Evolutionary conservation across 2,329 filamentous ascomycete genomes (phyloP), one percentile per base, ranked within the genome.

Genomic region (Colletotrichum viniferum): DNA sequence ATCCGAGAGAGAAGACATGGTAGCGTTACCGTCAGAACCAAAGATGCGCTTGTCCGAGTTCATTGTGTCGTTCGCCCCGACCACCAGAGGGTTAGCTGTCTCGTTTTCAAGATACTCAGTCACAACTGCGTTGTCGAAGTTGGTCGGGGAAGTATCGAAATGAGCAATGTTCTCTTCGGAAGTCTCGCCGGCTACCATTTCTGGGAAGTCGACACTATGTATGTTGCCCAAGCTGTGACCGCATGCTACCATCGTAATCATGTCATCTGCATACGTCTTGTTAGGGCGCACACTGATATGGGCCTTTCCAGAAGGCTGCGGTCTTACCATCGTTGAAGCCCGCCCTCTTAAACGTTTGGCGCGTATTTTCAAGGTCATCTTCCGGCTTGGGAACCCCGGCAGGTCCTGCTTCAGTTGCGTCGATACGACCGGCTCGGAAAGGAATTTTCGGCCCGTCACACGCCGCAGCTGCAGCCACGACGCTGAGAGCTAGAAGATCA

Each of bases 1-100:
- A 62, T 84, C 80, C 5, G 82, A 81, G 78, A 88, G 79, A 2
- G 81, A 78, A n/a, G 78, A 80, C 58, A 89, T 85, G 1, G 86
- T 88, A 16, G 80, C 81, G 79, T 88, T 87, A 1, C 78, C 78
- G 38, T 79, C 77, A 2, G 77, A 71, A 28, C 63, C 66, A 36
- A 79, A 79, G 43, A 79, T 78, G 36, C 78, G 68, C 10, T 58
- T 69, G 63, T 78, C 77, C 5, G 78, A 79, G 12, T 69, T 73
- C 7, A 76, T 77, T 4, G 77, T 77, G 26, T 73, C 67, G 58
- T 79, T 79, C 60, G 69, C 70, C 24, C 77, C 77, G 48, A 78
- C 76, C 2, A 76, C 78, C 3, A 79, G 73, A 0, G 78, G 77
- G 28, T 79, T 79, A 43, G 77, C 71, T 16, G 77, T 75, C 12